A percentile compares a stretch with the other conserved stretches of the same genome.
These are phyloP conservation scores for Apiospora malaysiana DNA, from an alignment of 2,329 filamentous ascomycete genomes.

Conservation along the genomic window DNA sequence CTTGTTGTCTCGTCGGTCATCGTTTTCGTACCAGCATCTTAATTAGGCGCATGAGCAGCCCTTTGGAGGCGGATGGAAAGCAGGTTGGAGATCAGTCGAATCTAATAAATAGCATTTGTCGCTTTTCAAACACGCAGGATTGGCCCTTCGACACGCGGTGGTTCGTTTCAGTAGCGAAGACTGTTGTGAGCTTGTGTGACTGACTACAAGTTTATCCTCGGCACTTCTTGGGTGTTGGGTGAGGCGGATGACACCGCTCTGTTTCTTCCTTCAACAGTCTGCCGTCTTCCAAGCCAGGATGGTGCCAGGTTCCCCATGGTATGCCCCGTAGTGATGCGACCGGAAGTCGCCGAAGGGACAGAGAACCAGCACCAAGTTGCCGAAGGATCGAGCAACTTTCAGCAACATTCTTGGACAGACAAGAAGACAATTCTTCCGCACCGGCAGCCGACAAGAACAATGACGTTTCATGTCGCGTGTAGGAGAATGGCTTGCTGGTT, in stretches of 20 bases:
- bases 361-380: not conserved
- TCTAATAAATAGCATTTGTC: too few species aligned
- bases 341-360: not conserved
- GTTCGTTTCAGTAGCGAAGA: too few species aligned
- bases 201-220: too few species aligned
- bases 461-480: not conserved
- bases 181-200: too few species aligned
- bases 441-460: not conserved
- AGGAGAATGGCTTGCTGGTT: slow-evolving; percentile 1
- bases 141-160: too few species aligned
- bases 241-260: too few species aligned
- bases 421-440: not conserved
- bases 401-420: not conserved
- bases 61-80: not conserved
- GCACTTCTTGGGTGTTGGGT: not conserved
- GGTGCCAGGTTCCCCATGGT: not conserved
- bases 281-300: not conserved
- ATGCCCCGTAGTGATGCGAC: not conserved
- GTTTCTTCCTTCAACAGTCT: not conserved
- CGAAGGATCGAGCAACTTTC: not conserved
- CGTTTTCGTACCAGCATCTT: not conserved
- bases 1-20: not conserved
- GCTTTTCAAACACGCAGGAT: too few species aligned
- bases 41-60: not conserved
- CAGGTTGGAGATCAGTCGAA: not conserved